Conservation (phyloP, 1,284 basidiomycete species). For the Stygiomarasmius scandens region DNA sequence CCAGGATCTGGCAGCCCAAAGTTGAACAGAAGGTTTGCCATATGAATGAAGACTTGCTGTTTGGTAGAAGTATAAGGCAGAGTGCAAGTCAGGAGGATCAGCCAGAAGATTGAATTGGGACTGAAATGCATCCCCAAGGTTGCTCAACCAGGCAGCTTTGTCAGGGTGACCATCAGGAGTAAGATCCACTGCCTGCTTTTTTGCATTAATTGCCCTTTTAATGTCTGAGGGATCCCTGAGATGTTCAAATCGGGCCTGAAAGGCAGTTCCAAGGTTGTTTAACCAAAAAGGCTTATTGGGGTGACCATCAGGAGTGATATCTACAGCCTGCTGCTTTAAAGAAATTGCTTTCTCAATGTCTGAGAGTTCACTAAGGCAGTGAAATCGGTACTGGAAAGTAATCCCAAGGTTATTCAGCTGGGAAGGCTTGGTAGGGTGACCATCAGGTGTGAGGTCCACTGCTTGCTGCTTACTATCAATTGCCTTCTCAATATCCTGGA, state of each 20-base stretch:
- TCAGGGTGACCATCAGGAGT: not conserved
- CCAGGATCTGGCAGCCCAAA: not conserved
- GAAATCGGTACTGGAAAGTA: not conserved
- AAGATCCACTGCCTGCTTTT: not conserved
- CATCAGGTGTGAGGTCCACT: conserved; percentile 1
- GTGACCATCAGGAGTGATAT: conserved; percentile 9
- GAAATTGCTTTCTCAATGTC: conserved; percentile 15
- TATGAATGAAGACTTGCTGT: not conserved
- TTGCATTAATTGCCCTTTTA: conserved; percentile 6
- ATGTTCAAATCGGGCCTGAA: not conserved
- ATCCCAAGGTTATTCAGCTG: not conserved
- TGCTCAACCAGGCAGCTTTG: not conserved
- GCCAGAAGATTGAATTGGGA: not conserved
- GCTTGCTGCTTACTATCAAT: conserved; percentile 1
- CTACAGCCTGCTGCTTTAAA: conserved; percentile 16
- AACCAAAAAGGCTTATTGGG: not conserved
- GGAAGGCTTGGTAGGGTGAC: not conserved
- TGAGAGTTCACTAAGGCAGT: not conserved
- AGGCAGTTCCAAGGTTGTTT: not conserved
- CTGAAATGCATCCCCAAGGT: conserved; percentile 1
- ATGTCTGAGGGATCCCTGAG: conserved; percentile 7
- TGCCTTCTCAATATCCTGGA: conserved; percentile 5
- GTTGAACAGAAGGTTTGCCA: not conserved
- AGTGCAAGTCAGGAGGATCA: not conserved
- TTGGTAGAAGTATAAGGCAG: not conserved